These are phyloP conservation scores for Aureobasidium sp. DNA, from an alignment of 2,329 filamentous ascomycete genomes.

Conservation along the genomic window DNA sequence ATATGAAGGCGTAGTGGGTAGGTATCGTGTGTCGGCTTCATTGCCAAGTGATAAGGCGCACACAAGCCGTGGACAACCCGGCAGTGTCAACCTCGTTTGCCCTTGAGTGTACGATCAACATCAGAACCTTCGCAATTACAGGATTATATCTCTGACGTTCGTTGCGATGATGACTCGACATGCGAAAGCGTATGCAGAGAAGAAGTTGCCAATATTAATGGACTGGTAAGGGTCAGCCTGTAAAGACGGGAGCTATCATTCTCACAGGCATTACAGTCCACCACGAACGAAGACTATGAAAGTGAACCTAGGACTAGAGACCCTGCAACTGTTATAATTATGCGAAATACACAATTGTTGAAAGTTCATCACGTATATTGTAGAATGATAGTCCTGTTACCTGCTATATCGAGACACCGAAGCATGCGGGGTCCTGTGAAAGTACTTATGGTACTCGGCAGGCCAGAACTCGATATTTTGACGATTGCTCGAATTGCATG, in stretches of 20 bases:
- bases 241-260: background rate
- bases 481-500: background rate
- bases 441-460: background rate
- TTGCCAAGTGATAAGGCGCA: constrained; percentile 11
- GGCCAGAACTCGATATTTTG: background rate
- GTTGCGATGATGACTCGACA: too few relatives aligned
- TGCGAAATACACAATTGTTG: too few relatives aligned
- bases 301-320: background rate
- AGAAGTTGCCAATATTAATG: background rate
- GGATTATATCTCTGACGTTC: too few relatives aligned
- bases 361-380: background rate
- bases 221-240: background rate
- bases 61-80: background rate
- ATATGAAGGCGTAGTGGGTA: background rate
- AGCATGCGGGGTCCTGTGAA: background rate
- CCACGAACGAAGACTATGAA: background rate
- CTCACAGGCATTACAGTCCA: background rate
- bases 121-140: background rate
- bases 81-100: background rate
- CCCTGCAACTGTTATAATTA: background rate
- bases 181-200: background rate
- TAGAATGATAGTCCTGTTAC: background rate
- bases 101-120: background rate
- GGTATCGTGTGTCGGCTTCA: background rate
- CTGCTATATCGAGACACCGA: constrained; percentile 1